Percentiles rank a stretch among this genome's conserved stretches.
Evolutionary conservation across 306 rosid genomes (phyloP).

Genomic region (Bauhinia variegata): DNA sequence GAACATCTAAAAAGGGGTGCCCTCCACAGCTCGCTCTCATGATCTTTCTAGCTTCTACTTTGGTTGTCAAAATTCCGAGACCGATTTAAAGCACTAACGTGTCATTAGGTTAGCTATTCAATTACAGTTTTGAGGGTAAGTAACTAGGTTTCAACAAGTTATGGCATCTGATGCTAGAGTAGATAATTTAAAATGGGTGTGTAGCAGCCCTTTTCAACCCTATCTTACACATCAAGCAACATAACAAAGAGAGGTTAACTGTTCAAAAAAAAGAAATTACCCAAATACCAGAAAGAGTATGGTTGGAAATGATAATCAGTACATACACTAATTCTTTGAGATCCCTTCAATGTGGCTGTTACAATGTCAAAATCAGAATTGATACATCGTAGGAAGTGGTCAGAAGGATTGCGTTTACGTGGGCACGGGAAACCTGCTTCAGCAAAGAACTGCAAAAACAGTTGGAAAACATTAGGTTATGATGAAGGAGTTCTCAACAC

Average conservation of each 20-base stretch:
- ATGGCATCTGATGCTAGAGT: not conserved
- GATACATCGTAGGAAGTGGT: slow-evolving; percentile 82
- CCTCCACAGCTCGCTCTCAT: not conserved
- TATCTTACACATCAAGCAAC: not conserved
- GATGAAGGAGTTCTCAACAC: slow-evolving; percentile 4
- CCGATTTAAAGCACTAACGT: too few species aligned
- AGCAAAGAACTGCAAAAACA: slow-evolving; percentile 64
- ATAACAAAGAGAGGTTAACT: not conserved
- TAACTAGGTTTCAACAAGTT: not conserved
- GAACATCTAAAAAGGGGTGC: not conserved
- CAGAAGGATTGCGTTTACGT: slow-evolving; percentile 79
- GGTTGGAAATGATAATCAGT: slow-evolving; percentile 20
- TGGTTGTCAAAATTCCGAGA: not conserved
- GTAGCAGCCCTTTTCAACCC: not conserved
- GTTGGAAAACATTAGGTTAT: slow-evolving; percentile 8
- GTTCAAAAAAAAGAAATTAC: not conserved
- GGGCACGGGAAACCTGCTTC: slow-evolving; percentile 92
- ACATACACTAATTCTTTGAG: slow-evolving; percentile 71
- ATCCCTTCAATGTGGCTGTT: slow-evolving; percentile 80
- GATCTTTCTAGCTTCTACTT: not conserved
- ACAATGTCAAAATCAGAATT: slow-evolving; percentile 81
- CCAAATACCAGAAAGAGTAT: not conserved
- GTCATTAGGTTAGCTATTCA: too few species aligned
- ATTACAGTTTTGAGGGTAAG: not conserved
- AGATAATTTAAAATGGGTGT: not conserved